phyloP scores from a whole-genome alignment of 1,284 basidiomycete species.

The Sphaerobolus stellatus region DNA sequence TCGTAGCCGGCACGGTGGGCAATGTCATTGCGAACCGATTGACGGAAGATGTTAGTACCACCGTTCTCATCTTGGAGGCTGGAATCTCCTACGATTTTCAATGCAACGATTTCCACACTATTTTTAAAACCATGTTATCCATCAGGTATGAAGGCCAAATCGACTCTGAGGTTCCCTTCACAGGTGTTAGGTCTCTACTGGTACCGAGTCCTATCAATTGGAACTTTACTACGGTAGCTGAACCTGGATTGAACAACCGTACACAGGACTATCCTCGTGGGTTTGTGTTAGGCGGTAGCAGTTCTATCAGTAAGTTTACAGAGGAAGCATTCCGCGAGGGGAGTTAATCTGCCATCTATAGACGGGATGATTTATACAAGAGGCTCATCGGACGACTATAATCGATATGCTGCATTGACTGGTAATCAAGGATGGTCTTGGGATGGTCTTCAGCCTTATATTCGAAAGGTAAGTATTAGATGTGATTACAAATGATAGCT shows the following conservation, averaged over 20 bases:
- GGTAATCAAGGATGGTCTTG: slow-evolving; percentile 33
- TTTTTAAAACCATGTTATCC: too few relatives aligned
- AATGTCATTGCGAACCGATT: slow-evolving; percentile 23
- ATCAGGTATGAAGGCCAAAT: too few relatives aligned
- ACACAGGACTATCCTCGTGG: slow-evolving; percentile 30
- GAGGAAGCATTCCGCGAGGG: not conserved
- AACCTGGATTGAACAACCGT: slow-evolving; percentile 28
- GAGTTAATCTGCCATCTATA: too few relatives aligned
- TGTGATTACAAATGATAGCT: slow-evolving; percentile 3
- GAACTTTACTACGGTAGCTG: slow-evolving; percentile 33
- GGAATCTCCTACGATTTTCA: slow-evolving; percentile 14
- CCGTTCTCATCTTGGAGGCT: slow-evolving; percentile 25
- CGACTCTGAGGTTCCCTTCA: too few relatives aligned
- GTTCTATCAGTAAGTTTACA: slow-evolving; percentile 35
- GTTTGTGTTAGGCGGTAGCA: slow-evolving; percentile 32
- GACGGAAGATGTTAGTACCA: slow-evolving; percentile 23
- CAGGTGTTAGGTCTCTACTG: too few relatives aligned
- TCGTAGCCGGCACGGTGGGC: slow-evolving; percentile 20
- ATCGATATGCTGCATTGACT: slow-evolving; percentile 29
- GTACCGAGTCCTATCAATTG: slow-evolving; percentile 27
- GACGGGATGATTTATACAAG: slow-evolving; percentile 25
- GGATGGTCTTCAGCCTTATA: slow-evolving; percentile 23
- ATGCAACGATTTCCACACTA: not conserved
- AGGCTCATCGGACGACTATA: slow-evolving; percentile 25
- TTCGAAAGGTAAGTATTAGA: slow-evolving; percentile 20